Percentiles rank a stretch among this genome's conserved stretches.
These are phyloP conservation scores for Brettanomyces nanus DNA, from an alignment of 805 yeast species.

Conservation along the genomic window DNA sequence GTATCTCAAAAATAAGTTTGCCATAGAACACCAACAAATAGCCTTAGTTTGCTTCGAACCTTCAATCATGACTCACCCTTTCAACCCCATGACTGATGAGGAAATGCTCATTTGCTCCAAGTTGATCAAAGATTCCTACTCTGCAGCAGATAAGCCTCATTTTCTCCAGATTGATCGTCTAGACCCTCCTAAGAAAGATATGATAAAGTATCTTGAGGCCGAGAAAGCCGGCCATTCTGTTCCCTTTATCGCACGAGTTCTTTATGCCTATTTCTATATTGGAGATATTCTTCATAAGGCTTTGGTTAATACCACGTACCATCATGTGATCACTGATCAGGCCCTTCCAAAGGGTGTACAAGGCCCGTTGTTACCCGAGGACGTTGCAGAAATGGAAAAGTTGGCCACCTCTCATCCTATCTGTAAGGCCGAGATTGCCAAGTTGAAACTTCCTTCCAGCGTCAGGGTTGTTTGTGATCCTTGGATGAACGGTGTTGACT, in stretches of 20 bases:
- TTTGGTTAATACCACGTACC: conserved; percentile 54
- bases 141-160: conserved; percentile 46
- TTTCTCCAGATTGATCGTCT: conserved; percentile 59
- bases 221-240: conserved; percentile 46
- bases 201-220: conserved; percentile 59
- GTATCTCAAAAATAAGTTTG: no score
- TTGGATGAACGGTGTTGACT: conserved; percentile 79
- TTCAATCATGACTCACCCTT: conserved; percentile 21
- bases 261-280: conserved; percentile 59
- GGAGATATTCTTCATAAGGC: conserved; percentile 56
- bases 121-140: conserved; percentile 50
- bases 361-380: conserved; percentile 69
- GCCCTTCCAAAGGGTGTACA: conserved; percentile 51
- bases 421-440: conserved; percentile 56
- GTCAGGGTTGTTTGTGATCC: conserved; percentile 56
- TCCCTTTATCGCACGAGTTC: conserved; percentile 60
- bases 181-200: conserved; percentile 74
- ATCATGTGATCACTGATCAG: conserved; percentile 51
- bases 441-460: conserved; percentile 53
- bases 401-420: conserved; percentile 44
- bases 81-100: conserved; percentile 35
- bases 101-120: conserved; percentile 52
- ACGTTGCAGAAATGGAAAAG: conserved; percentile 46
- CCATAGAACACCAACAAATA: no score
- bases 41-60: background rate